Evolutionary conservation across 352 stramenopile species (phyloP), one percentile per base, ranked within the genome.

Genomic region (Phytophthora europaea): DNA sequence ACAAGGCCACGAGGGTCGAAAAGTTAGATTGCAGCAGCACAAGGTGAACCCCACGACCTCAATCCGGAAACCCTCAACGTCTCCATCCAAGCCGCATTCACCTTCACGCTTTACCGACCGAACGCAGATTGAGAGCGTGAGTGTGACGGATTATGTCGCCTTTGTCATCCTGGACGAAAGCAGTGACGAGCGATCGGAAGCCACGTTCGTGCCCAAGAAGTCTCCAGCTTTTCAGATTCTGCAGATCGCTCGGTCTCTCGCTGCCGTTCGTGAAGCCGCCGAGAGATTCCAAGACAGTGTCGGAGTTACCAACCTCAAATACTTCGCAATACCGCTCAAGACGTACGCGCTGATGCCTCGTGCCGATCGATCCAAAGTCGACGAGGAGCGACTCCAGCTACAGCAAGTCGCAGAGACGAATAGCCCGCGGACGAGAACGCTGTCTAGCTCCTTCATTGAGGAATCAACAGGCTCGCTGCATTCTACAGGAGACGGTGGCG

Each of bases 301-400:
- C 8, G 56, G 54, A 10, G 40, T 54, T 4, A 36, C 4, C 18
- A 62, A 34, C 3, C 13, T 63, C 20, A 62, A 67, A 38, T 80
- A 76, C 38, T 89, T 75, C 62, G 28, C 78, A 0, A 36, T 90
- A 12, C 59, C 69, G 2, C 68, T 83, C 43, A 83, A 76, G 23
- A 75, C 79, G 9, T 90, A 83, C 45, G 81, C 82, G 1, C 18
- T 89, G 7, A 43, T 88, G 34, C 82, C 84, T 10, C 73, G 70
- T 12, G 40, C 67, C 3, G 65, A 53, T 12, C 67, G 67, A n/a
- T 64, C 59, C 0, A 76, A 74, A 51, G 34, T 55, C 7, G 54
- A 69, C 0, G 80, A 91, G 36, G 78, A 87, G 63, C 43, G 60
- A 0, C 69, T 83, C 13, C 83, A 88, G 15, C 20, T 67, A 1